Evolutionary conservation across 768 basidiomycete species (phyloP), one percentile per base, ranked within the genome.

Genomic region (Russula foetens): DNA sequence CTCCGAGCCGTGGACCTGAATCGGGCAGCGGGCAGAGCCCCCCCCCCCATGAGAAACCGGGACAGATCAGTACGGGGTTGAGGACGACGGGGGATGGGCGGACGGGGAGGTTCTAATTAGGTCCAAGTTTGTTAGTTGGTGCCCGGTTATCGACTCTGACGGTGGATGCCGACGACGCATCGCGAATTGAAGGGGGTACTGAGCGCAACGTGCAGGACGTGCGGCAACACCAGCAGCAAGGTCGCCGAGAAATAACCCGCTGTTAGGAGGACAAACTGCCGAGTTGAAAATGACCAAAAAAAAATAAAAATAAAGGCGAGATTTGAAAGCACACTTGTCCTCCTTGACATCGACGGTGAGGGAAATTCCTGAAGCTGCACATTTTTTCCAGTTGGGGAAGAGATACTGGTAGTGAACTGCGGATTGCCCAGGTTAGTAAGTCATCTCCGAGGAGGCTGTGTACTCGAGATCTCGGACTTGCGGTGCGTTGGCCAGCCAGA

Each of bases 151-250:
- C 23, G 47, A 6, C 41, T 45, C 44, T 8, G 38, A 51, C 38
- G 47, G 55, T 39, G 33, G 48, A 52, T 26, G 56, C 48, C 54
- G 48, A 56, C 45, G 35, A 56, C 45, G 35, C 48, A 24, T 46
- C 56, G 50, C 49, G 57, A 50, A 33, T 9, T 9, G 14, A 41
- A 21, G 43, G 56, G 51, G 45, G 53, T 54, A 14, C 52, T 15
- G 29, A 35, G 52, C 44, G 51, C 60, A 62, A 62, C 61, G 61
- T 53, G 45, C 45, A 62, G 23, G 45, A 48, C 51, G 49, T 62
- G 61, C 61, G 56, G 61, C 43, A 62, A 33, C 51, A 45, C 56
- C 33, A 50, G 50, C 41, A 26, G 57, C 31, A 44, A 35, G 39
- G 28, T 48, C 29, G 19, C 28, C 39, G 29, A 44, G 41, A 23